phyloP scores from a whole-genome alignment of 805 yeast species.

The Ogataea parapolymorpha region DNA sequence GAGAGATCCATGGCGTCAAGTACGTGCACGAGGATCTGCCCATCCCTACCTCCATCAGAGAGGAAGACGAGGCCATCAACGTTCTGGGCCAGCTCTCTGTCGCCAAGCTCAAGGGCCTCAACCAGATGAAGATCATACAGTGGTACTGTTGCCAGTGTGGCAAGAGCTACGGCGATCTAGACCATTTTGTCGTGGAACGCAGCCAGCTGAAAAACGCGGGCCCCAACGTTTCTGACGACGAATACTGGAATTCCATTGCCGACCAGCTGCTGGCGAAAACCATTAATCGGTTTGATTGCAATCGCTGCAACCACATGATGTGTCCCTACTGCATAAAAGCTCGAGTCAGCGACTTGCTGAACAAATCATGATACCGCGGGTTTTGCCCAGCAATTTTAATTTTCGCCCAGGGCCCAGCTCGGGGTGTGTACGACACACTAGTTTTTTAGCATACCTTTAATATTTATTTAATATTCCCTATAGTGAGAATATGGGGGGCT shows the following conservation, averaged over 20 bases:
- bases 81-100: slow-evolving; percentile 9
- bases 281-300: slow-evolving; percentile 28
- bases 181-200: slow-evolving; percentile 15
- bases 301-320: slow-evolving; percentile 32
- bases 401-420: neutral
- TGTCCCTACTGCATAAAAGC: slow-evolving; percentile 33
- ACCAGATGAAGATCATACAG: slow-evolving; percentile 27
- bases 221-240: slow-evolving; percentile 2
- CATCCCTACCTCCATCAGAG: neutral
- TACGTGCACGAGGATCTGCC: neutral
- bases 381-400: neutral
- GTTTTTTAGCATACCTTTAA: neutral
- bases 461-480: neutral
- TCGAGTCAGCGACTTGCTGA: slow-evolving; percentile 23
- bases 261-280: slow-evolving; percentile 14
- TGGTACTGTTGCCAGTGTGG: slow-evolving; percentile 35
- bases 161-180: slow-evolving; percentile 26
- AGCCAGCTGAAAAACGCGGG: neutral
- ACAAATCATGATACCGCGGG: slow-evolving; percentile 3
- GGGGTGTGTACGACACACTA: neutral
- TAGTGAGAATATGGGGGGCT: slow-evolving; percentile 14
- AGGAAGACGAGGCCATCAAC: slow-evolving; percentile 6
- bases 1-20: slow-evolving; percentile 13
- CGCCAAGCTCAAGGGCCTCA: slow-evolving; percentile 6
- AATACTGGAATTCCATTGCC: slow-evolving; percentile 13